Evolutionary conservation across 306 rosid species (phyloP), one percentile per base, ranked within the genome.

Genomic region (Dryas alaskensis): DNA sequence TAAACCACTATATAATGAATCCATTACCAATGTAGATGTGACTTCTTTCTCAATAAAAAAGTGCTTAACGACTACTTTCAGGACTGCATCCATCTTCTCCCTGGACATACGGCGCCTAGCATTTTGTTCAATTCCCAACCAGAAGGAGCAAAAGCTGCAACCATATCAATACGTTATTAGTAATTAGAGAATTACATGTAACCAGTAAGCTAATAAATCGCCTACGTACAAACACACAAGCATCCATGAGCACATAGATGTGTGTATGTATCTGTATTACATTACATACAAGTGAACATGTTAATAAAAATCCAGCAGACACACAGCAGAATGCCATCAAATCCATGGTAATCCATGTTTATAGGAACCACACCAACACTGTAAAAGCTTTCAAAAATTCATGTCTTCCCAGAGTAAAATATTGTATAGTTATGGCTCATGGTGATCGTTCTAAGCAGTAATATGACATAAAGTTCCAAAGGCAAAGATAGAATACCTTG

Each of bases 1-100:
- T 76, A 95, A 76, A 73, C 99, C 99, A 90, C 99, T 95, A 81
- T 83, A 86, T 82, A 95, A 88, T 64, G 99, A 95, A 73, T 95
- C 99, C 99, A 95, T 95, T 43, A 95, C 99, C 88, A 95, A 78
- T 65, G 99, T 95, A 66, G 99, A 95, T 47, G 98, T 88, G 71
- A 95, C 99, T 84, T 95, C 99, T 84, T 95, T 95, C 87, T 95
- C 99, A 74, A 95, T 87, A 73, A 95, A 95, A 81, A 95, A 95
- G 70, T 90, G 91, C 80, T 95, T 95, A 59, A 95, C 97, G 47
- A 92, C 97, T 46, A 90, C 87, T 90, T 95, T 95, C 76, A 95
- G 82, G 80, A 95, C 92, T 70, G 86, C 78, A 82, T 90, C 91
- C 12, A 87, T 90, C 86, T 87, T 95, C 86, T 92, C 99, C 84